A percentile compares a stretch with the other conserved stretches of the same genome.
These are phyloP conservation scores for Chloranthus sessilifolius DNA, from an alignment of 164 flowering plant species.

Conservation along the genomic window DNA sequence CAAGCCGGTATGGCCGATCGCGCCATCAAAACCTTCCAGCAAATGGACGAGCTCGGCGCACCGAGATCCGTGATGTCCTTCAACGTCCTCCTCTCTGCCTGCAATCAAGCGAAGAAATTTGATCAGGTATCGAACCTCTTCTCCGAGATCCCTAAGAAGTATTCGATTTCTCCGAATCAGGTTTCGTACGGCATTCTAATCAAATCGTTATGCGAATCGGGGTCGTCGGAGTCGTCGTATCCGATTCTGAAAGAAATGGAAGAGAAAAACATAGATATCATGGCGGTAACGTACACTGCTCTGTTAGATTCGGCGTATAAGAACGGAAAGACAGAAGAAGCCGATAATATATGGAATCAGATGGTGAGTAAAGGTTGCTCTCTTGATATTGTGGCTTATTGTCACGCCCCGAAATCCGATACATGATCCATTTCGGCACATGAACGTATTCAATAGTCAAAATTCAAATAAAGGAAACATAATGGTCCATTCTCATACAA, in stretches of 20 bases:
- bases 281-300: constrained; percentile 46
- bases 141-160: constrained; percentile 40
- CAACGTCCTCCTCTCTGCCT: constrained; percentile 60
- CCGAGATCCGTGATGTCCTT: constrained; percentile 57
- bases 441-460: too few relatives aligned
- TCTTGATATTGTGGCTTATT: constrained; percentile 50
- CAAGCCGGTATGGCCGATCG: constrained; percentile 74
- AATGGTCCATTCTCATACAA: too few relatives aligned
- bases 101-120: constrained; percentile 30
- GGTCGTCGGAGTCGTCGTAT: constrained; percentile 36
- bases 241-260: constrained; percentile 50
- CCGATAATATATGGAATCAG: constrained; percentile 57
- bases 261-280: constrained; percentile 40
- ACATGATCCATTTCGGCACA: too few relatives aligned
- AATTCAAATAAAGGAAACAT: too few relatives aligned
- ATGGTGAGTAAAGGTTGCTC: constrained; percentile 45
- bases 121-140: constrained; percentile 45
- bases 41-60: constrained; percentile 43
- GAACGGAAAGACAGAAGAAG: constrained; percentile 43
- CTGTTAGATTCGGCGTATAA: constrained; percentile 48
- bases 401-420: too few relatives aligned
- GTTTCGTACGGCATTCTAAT: constrained; percentile 58
- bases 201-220: constrained; percentile 51
- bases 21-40: constrained; percentile 42
- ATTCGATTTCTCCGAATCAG: constrained; percentile 46